Evolutionary conservation across 192 early-diverging fungal species (phyloP).

Genomic region (Umbelopsis sp.): DNA sequence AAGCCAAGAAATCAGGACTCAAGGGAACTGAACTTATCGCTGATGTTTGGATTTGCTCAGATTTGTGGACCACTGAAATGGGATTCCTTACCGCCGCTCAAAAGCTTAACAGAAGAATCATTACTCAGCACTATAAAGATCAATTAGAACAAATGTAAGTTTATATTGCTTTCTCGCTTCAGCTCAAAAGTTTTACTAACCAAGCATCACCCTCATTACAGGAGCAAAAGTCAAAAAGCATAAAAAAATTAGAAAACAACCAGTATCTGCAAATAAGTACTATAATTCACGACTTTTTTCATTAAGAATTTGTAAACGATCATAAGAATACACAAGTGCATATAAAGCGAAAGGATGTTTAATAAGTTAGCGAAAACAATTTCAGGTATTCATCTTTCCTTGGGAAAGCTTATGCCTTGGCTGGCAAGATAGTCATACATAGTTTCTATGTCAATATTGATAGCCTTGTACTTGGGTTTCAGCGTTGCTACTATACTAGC

Average conservation of each 20-base stretch:
- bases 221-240: conserved; percentile 11
- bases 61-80: conserved; percentile 93
- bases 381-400: too few species aligned
- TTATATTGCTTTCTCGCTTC: neutral
- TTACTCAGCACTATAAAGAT: conserved; percentile 60
- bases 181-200: neutral
- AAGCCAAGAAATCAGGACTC: conserved; percentile 68
- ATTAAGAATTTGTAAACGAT: neutral
- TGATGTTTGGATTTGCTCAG: conserved; percentile 66
- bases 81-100: conserved; percentile 88
- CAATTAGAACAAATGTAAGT: conserved; percentile 61
- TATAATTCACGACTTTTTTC: neutral
- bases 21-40: conserved; percentile 77
- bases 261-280: neutral
- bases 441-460: too few species aligned
- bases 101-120: conserved; percentile 85
- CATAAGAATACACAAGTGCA: too few species aligned
- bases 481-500: too few species aligned
- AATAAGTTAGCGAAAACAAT: too few species aligned
- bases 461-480: too few species aligned
- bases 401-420: too few species aligned
- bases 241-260: too few species aligned
- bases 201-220: neutral
- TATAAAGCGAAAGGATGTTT: too few species aligned
- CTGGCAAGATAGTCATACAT: too few species aligned